Evolutionary conservation across 2,329 filamentous ascomycete species (phyloP), one percentile per base, ranked within the genome.

Genomic region (Aspergillus sclerotialis): DNA sequence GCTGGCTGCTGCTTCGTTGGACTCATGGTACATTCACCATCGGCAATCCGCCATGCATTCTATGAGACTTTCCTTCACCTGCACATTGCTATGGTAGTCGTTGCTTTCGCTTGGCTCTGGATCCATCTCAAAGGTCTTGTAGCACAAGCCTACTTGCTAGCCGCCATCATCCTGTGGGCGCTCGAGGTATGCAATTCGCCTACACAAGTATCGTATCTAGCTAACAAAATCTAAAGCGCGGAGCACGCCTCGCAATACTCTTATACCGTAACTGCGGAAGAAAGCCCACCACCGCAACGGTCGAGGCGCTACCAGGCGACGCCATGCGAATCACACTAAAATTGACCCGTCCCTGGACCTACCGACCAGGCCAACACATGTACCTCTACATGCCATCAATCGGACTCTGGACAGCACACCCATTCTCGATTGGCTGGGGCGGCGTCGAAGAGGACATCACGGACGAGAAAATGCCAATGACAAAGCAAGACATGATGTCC

Each of bases 41-140:
- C 87, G 2, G 82, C 88, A 0, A 56, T 98, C 33, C 81, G 92
- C 41, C 90, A 95, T 61, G 88, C 89, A 25, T 95, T 94, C 58
- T 98, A 98, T 67, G 92, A 98, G 66, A 93, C 87, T 1, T 98
- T 98, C 66, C 74, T 96, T 49, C 86, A 84, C 56, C 64, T 82
- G 18, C 92, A 96, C 64, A 88, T 94, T 48, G 60, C 84, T 24
- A 66, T 94, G 32, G 87, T 81, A 25, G 60, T 82, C 23, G 55
- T 85, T 35, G 68, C 71, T 30, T 75, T 95, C 32, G 69, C 76
- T 37, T 81, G 80, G 50, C 79, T 89, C 7, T 92, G 81, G 74
- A 68, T 89, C 24, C 92, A 96, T 66, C 78, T 84, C 7, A 76
- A 85, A 17, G 61, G 69, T 4, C 66, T 87, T 4, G 75, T 82